These are phyloP conservation scores for Rhodotorula paludigena DNA, from an alignment of 768 basidiomycete genomes.

Conservation along the genomic window DNA sequence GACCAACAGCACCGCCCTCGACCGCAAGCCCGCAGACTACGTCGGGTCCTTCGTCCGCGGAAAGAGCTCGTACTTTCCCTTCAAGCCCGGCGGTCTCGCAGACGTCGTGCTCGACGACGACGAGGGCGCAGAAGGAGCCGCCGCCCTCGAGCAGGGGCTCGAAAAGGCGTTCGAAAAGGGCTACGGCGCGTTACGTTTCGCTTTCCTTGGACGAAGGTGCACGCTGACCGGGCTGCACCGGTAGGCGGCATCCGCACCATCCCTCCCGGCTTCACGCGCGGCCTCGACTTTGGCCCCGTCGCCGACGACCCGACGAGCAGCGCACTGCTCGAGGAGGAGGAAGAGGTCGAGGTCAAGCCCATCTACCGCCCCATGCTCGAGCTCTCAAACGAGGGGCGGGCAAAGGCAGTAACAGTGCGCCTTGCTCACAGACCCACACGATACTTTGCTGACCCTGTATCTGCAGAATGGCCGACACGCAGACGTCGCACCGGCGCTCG, in stretches of 20 bases:
- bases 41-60: slow-evolving; percentile 78
- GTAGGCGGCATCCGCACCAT: slow-evolving; percentile 56
- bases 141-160: slow-evolving; percentile 32
- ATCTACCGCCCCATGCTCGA: slow-evolving; percentile 41
- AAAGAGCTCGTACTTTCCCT: slow-evolving; percentile 87
- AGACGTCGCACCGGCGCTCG: slow-evolving; percentile 47
- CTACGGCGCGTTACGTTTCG: slow-evolving; percentile 17
- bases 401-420: background rate
- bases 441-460: background rate
- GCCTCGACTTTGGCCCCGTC: slow-evolving; percentile 58
- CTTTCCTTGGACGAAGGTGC: background rate
- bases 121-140: slow-evolving; percentile 45
- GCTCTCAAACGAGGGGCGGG: slow-evolving; percentile 20
- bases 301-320: slow-evolving; percentile 45
- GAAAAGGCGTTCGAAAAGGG: slow-evolving; percentile 43
- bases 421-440: accelerated
- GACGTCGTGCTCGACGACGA: slow-evolving; percentile 52
- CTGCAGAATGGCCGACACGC: background rate
- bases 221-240: background rate
- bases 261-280: slow-evolving; percentile 77
- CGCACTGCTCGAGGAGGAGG: slow-evolving; percentile 44
- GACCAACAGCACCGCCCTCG: slow-evolving; percentile 75
- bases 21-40: slow-evolving; percentile 72
- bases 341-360: slow-evolving; percentile 41
- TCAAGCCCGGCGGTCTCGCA: slow-evolving; percentile 88